phyloP scores from a whole-genome alignment of 2,329 filamentous ascomycete genomes.

The Aspergillus clavatus region DNA sequence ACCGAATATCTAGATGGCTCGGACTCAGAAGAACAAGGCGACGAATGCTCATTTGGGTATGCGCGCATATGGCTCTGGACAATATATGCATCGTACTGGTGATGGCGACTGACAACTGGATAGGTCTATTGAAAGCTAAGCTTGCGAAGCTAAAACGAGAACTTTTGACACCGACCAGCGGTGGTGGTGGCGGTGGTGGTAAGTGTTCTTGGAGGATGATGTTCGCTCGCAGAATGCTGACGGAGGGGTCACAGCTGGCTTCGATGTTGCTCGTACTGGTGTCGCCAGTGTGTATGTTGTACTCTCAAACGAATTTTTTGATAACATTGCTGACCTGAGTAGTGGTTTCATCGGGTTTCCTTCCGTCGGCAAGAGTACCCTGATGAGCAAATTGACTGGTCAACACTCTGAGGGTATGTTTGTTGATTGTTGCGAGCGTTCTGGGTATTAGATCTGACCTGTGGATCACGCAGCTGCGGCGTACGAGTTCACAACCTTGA shows the following conservation, averaged over 20 bases:
- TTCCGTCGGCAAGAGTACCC: constrained; percentile 94
- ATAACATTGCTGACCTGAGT: constrained; percentile 12
- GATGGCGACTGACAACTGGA: constrained; percentile 21
- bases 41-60: constrained; percentile 84
- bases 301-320: not conserved
- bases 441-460: constrained; percentile 12
- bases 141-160: constrained; percentile 96
- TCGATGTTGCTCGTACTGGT: constrained; percentile 96
- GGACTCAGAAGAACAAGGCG: constrained; percentile 95
- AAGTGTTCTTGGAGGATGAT: constrained; percentile 17
- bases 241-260: constrained; percentile 56
- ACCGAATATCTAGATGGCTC: constrained; percentile 66
- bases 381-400: constrained; percentile 91
- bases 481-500: constrained; percentile 98
- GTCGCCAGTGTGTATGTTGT: constrained; percentile 76
- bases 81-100: not conserved
- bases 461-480: constrained; percentile 60
- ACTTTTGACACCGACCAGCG: constrained; percentile 73
- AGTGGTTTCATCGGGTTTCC: constrained; percentile 93
- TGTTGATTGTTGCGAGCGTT: not conserved
- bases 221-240: constrained; percentile 11
- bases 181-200: constrained; percentile 74
- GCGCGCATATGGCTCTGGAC: constrained; percentile 9
- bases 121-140: constrained; percentile 89
- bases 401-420: constrained; percentile 76